Percentiles rank a stretch among this genome's conserved stretches.
These are phyloP conservation scores for Lipomyces mesembrius DNA, from an alignment of 805 yeast species.

Conservation along the genomic window DNA sequence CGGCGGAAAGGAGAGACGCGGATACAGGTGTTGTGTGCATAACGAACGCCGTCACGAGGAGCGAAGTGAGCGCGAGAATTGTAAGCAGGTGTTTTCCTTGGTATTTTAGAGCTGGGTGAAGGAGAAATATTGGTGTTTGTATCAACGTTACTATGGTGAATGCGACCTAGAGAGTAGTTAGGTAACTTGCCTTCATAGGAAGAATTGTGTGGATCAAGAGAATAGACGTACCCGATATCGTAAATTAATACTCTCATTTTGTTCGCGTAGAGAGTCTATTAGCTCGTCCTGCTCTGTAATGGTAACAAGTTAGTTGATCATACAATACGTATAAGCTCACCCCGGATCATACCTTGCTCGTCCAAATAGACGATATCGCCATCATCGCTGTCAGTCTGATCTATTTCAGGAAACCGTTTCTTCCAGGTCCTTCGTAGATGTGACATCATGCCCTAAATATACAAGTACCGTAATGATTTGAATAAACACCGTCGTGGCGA, in stretches of 20 bases:
- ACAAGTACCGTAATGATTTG: background rate
- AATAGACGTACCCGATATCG: constrained; percentile 28
- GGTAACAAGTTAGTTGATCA: constrained; percentile 1
- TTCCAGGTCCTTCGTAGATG: constrained; percentile 28
- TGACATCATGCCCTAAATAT: constrained; percentile 13
- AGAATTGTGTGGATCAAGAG: too few relatives aligned
- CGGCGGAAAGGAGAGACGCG: constrained; percentile 14
- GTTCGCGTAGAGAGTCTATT: constrained; percentile 24
- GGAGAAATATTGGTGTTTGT: constrained; percentile 30
- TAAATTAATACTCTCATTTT: constrained; percentile 27
- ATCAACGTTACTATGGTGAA: constrained; percentile 27
- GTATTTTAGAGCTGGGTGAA: constrained; percentile 29
- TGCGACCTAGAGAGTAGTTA: constrained; percentile 12
- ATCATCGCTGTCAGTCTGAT: constrained; percentile 21
- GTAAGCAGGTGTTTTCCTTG: constrained; percentile 21
- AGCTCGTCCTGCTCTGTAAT: constrained; percentile 33
- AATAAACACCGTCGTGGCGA: background rate
- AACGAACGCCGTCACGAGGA: constrained; percentile 26
- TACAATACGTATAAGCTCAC: background rate
- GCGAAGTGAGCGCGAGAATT: constrained; percentile 21
- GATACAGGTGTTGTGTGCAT: constrained; percentile 27
- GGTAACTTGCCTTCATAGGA: background rate
- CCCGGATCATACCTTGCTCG: constrained; percentile 29
- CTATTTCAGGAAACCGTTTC: constrained; percentile 16
- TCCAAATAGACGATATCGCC: constrained; percentile 31